Base-by-base conservation (phyloP, 768 basidiomycete genomes). In the Neoboletus magnificus region DNA sequence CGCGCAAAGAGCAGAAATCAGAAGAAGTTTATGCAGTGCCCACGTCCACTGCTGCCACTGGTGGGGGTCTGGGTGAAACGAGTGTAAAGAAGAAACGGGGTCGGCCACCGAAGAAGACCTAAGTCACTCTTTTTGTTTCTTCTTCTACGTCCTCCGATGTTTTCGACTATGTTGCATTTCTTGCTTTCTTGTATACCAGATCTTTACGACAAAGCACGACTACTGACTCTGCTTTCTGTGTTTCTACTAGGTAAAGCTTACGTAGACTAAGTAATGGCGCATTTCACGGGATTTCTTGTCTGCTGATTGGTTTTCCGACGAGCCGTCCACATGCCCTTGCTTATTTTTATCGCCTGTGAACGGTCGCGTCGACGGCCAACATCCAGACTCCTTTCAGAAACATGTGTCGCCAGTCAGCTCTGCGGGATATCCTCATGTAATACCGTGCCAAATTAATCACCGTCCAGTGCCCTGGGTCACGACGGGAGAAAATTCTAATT, bases 81-180 rank as follows among this genome's bases (percentile, higher is more conserved):
- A 74, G 74, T 64, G 63, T 71, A 54, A 84, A 83, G 79, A 87
- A 80, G 80, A 89, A 85, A 75, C 78, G 88, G 59, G 87, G 87
- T 51, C 80, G 88, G 64, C 89, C 87, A 64, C 81, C 85, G 58
- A 78, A 78, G 71, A 72, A 73, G 62, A 40, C 60, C 35, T 72
- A 64, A 39, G 51, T 55, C 57, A 39, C 32, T n/a, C 32, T 16
- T 48, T 47, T 39, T 44, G 50, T 52, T 55, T 45, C 12, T 47
- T 32, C 37, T 45, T 55, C 35, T 54, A 36, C 55, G 41, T 62
- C 56, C 55, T 58, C 57, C 55, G 16, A 29, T 55, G 52, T 42
- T 63, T 53, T 70, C 68, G 59, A 64, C 70, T 50, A 48, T 63
- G 55, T 52, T 55, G 65, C 64, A 60, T 61, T 71, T 70, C 62